phyloP scores from a whole-genome alignment of 345 rosid genomes.

The Firmiana major region DNA sequence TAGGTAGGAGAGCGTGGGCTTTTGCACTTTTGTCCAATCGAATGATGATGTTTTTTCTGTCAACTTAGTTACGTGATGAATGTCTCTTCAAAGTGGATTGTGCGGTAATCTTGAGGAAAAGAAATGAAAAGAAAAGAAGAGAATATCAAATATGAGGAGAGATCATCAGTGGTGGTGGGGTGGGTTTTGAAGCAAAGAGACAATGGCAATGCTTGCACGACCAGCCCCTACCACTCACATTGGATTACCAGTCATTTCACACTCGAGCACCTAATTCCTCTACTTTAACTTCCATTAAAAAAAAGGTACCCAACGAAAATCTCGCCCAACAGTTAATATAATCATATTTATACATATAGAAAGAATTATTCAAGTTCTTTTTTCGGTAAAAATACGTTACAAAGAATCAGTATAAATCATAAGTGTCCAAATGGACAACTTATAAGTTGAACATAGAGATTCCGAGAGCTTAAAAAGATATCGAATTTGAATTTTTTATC shows the following conservation, averaged over 20 bases:
- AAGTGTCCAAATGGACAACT: too few relatives aligned
- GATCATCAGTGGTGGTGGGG: background rate
- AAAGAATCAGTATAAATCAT: too few relatives aligned
- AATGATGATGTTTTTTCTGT: conserved; percentile 6
- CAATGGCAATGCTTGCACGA: background rate
- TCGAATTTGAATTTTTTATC: background rate
- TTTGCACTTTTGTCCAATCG: conserved; percentile 10
- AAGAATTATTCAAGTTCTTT: background rate
- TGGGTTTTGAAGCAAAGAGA: conserved; percentile 8
- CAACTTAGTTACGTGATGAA: background rate
- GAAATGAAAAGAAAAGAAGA: background rate
- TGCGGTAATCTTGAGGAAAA: background rate
- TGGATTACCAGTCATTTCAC: conserved; percentile 18
- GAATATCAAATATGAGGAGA: background rate
- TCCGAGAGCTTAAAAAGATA: background rate
- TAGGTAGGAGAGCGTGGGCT: background rate
- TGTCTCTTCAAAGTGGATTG: conserved; percentile 13
- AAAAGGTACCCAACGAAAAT: background rate
- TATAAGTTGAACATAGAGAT: background rate
- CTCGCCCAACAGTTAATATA: background rate
- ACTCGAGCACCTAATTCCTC: conserved; percentile 19
- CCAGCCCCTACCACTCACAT: background rate
- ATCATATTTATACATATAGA: background rate
- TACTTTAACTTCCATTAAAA: background rate
- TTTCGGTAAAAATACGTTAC: background rate